These are phyloP conservation scores for Zygosaccharomyces pseudobailii DNA, from an alignment of 1,139 yeast genomes.

Conservation along the genomic window DNA sequence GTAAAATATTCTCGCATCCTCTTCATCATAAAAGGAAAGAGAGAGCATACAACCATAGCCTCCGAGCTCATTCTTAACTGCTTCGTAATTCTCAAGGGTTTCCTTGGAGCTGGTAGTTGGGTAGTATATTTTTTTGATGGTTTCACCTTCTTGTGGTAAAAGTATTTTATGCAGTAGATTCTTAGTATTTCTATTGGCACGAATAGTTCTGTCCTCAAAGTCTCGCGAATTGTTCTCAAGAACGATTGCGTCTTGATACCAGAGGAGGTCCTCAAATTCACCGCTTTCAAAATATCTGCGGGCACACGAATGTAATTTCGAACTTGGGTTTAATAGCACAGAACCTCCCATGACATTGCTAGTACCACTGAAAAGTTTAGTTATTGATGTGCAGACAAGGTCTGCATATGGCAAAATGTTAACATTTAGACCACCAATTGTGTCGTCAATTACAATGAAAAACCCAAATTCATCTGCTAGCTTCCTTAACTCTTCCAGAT, in stretches of 20 bases:
- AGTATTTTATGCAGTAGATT: conserved; percentile 38
- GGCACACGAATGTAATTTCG: conserved; percentile 46
- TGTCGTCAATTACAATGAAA: conserved; percentile 78
- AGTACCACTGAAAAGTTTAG: conserved; percentile 91
- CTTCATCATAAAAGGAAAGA: conserved; percentile 64
- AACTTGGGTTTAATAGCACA: conserved; percentile 61
- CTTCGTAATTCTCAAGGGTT: conserved; percentile 62
- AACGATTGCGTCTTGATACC: conserved; percentile 88
- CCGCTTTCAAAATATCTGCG: conserved; percentile 44
- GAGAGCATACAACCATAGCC: conserved; percentile 92
- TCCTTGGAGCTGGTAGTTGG: conserved; percentile 44
- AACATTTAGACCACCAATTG: conserved; percentile 82
- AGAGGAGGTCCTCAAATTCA: conserved; percentile 61
- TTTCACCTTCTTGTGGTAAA: conserved; percentile 31
- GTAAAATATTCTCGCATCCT: conserved; percentile 65
- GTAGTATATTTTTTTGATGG: conserved; percentile 58
- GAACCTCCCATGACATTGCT: conserved; percentile 93
- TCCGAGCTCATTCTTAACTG: conserved; percentile 54
- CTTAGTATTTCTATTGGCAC: conserved; percentile 60
- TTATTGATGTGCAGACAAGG: conserved; percentile 76
- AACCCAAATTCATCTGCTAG: conserved; percentile 64
- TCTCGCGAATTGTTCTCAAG: conserved; percentile 87
- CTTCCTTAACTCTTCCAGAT: conserved; percentile 52
- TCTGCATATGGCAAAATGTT: conserved; percentile 75
- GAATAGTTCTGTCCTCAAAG: conserved; percentile 59